A percentile compares a stretch with the other conserved stretches of the same genome.
Conservation (phyloP, 768 basidiomycete species). For the Termitomyces sp. region DNA sequence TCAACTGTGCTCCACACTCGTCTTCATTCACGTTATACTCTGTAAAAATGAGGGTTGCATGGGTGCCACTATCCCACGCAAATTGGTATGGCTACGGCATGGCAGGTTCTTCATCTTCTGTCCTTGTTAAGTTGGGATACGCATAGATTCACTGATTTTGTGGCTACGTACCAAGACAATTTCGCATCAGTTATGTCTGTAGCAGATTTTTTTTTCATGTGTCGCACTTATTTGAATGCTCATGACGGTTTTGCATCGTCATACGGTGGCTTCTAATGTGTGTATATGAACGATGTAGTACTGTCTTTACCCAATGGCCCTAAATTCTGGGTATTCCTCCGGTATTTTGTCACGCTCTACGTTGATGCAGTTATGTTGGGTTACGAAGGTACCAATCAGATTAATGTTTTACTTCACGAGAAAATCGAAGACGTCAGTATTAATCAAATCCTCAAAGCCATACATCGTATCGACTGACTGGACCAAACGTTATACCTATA, state of each 20-base stretch:
- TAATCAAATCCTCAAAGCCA: neutral
- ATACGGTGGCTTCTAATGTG: neutral
- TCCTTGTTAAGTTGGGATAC: neutral
- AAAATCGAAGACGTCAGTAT: too few species aligned
- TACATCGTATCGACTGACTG: neutral
- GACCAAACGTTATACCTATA: neutral
- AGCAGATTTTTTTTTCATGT: neutral
- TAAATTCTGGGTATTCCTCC: neutral
- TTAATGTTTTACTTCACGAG: neutral
- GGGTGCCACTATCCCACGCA: neutral
- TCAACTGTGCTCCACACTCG: neutral
- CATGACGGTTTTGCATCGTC: neutral
- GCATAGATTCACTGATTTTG: neutral
- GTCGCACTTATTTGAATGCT: neutral
- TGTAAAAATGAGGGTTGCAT: neutral
- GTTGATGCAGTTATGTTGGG: neutral
- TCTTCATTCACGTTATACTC: neutral
- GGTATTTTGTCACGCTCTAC: neutral
- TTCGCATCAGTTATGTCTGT: neutral
- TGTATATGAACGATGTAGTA: neutral
- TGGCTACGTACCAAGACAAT: neutral
- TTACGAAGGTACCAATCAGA: neutral
- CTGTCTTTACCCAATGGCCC: neutral
- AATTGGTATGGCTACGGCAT: neutral
- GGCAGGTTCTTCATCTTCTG: conserved; percentile 1